Evolutionary conservation across 116 monocot genomes (phyloP).

Genomic region (Papilionanthe hybrid): DNA sequence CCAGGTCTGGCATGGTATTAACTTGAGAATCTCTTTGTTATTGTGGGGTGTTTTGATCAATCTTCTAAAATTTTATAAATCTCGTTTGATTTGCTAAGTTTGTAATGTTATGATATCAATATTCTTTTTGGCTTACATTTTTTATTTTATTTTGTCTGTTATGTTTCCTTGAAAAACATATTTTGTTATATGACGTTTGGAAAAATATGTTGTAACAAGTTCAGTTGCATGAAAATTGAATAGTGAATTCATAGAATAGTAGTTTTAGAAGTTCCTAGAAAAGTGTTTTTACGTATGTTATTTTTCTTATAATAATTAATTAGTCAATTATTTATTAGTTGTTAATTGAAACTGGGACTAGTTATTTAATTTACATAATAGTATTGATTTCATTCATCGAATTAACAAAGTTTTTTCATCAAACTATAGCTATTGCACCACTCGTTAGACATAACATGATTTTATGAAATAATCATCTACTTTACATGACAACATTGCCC

Average conservation of each 20-base stretch:
- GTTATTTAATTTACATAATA: not conserved
- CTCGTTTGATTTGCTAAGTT: not conserved
- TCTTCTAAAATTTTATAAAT: not conserved
- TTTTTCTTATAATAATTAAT: not conserved
- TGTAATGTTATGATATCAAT: not conserved
- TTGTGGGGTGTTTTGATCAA: not conserved
- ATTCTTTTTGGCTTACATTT: not conserved
- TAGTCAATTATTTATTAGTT: not conserved
- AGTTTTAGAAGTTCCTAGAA: not conserved
- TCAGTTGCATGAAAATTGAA: not conserved
- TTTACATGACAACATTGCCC: not conserved
- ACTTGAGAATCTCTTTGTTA: too few species aligned
- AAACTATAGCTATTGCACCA: not conserved
- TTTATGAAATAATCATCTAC: not conserved
- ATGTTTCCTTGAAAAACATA: not conserved
- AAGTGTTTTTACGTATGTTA: not conserved
- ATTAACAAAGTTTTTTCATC: not conserved
- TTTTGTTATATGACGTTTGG: not conserved
- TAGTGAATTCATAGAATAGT: too few species aligned
- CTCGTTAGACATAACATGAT: not conserved
- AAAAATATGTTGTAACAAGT: not conserved
- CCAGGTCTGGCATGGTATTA: conserved; percentile 36
- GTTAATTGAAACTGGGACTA: not conserved
- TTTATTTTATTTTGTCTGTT: not conserved
- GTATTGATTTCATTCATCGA: not conserved